Base-by-base conservation (phyloP, 768 basidiomycete genomes). In the Tubosaeta sp. region DNA sequence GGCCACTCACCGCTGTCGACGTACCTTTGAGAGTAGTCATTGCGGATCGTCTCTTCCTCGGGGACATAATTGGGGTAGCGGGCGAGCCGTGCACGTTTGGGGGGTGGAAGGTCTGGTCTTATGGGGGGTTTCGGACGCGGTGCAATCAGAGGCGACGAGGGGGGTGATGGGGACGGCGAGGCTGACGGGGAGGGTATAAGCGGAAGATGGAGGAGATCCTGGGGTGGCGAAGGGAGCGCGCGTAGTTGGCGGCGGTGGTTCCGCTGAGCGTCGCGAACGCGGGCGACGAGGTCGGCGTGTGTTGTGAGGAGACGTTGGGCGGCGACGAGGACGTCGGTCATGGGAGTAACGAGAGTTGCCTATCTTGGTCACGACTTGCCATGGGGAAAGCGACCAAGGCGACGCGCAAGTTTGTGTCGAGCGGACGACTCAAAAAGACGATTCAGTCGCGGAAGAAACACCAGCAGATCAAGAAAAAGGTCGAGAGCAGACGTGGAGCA, bases 1-100 rank as follows among this genome's bases (percentile, higher is more conserved):
- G 94, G 91, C 85, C 94, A 93, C 57, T 91, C 88, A 10, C 94
- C 95, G 2, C 88, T 80, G 60, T 91, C 86, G 32, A 95, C 92
- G 68, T 95, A 97, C 57, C 86, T 75, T 68, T 88, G 86, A 0
- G 88, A 91, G 64, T 95, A 93, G 72, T 99, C 95, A 61, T 97
- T 98, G 44, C 97, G 80, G 41, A 99, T 89, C 0, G 94, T 97
- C 68, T 99, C 95, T 65, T 99, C 95, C 55, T 93, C 91, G 1
- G 90, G 86, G 14, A 94, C 79, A 59, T 95, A 95, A 63, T 95
- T 94, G 32, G 67, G 66, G 58, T 91, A 93, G 33, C 87, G 77
- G 19, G 79, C 76, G 6, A 81, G 72, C 4, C 89, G 79, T 0
- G 88, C 87, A 5, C 82, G 81, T 65, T 93, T 93, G 6, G 83